phyloP scores from a whole-genome alignment of 129 eudicot genomes.

The Arctium minus region DNA sequence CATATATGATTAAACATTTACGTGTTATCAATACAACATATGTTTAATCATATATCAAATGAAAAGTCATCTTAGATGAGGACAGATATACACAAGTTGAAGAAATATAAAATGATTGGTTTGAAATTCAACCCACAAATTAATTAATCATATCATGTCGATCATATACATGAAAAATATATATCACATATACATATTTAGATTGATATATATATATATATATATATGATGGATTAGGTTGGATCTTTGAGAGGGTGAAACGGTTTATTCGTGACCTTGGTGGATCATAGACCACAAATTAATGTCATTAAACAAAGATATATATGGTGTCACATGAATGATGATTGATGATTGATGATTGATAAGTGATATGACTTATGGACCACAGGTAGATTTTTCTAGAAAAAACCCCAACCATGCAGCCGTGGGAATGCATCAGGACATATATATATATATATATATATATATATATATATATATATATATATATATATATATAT shows the following conservation, averaged over 20 bases:
- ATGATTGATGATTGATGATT: background rate
- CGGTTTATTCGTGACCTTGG: constrained; percentile 19
- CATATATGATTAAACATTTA: too few species aligned
- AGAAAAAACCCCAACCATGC: background rate
- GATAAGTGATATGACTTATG: background rate
- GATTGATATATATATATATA: background rate
- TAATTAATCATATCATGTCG: background rate
- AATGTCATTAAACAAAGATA: background rate
- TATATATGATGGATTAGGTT: background rate
- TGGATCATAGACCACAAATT: constrained; percentile 7
- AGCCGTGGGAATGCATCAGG: background rate
- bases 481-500: too few species aligned
- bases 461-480: background rate
- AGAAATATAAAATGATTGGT: background rate
- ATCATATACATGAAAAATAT: background rate
- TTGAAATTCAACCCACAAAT: background rate
- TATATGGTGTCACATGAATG: constrained; percentile 7
- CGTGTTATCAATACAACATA: too few species aligned
- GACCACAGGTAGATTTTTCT: constrained; percentile 12
- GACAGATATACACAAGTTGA: background rate
- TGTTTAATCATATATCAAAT: background rate
- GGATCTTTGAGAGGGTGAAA: constrained; percentile 18
- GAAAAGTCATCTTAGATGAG: background rate
- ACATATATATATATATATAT: too few species aligned
- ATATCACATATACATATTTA: background rate